These are phyloP conservation scores for Pseudogymnoascus sp. DNA, from an alignment of 2,329 filamentous ascomycete species.

Conservation along the genomic window DNA sequence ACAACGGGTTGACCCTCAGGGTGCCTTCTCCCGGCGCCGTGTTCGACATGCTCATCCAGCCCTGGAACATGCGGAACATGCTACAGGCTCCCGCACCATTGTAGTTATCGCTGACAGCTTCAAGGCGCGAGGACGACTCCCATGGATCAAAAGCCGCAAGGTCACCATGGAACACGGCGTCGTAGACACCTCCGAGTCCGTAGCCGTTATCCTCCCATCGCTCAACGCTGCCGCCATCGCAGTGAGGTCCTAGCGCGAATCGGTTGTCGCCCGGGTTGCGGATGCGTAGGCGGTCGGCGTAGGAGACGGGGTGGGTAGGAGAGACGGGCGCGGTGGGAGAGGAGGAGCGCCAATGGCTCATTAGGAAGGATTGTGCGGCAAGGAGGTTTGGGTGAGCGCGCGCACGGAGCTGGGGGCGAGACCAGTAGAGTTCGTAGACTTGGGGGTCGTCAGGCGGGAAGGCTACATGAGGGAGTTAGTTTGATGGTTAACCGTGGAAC, in stretches of 20 bases:
- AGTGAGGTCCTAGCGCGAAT: conserved; percentile 65
- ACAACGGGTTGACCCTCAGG: conserved; percentile 69
- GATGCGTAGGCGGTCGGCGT: conserved; percentile 59
- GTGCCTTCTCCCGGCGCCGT: conserved; percentile 70
- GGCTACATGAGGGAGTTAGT: conserved; percentile 29
- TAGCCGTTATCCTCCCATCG: conserved; percentile 67
- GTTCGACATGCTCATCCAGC: conserved; percentile 75
- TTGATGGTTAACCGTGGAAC: neutral
- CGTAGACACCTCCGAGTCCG: conserved; percentile 59
- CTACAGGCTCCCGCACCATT: conserved; percentile 72
- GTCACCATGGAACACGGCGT: conserved; percentile 59
- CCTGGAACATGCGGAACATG: conserved; percentile 84
- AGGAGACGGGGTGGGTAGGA: conserved; percentile 49
- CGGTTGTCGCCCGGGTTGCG: conserved; percentile 60
- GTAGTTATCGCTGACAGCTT: conserved; percentile 66
- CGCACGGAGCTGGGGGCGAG: conserved; percentile 56
- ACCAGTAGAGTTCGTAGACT: conserved; percentile 73
- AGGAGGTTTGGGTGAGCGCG: conserved; percentile 59
- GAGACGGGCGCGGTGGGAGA: conserved; percentile 36
- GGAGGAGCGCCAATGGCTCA: conserved; percentile 50
- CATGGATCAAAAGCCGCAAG: conserved; percentile 82
- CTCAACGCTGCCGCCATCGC: conserved; percentile 67
- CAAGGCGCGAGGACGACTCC: conserved; percentile 62
- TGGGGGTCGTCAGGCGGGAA: conserved; percentile 60
- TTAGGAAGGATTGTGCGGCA: conserved; percentile 51